Base-by-base conservation (phyloP, 768 basidiomycete genomes). In the Naganishia friedmannii region DNA sequence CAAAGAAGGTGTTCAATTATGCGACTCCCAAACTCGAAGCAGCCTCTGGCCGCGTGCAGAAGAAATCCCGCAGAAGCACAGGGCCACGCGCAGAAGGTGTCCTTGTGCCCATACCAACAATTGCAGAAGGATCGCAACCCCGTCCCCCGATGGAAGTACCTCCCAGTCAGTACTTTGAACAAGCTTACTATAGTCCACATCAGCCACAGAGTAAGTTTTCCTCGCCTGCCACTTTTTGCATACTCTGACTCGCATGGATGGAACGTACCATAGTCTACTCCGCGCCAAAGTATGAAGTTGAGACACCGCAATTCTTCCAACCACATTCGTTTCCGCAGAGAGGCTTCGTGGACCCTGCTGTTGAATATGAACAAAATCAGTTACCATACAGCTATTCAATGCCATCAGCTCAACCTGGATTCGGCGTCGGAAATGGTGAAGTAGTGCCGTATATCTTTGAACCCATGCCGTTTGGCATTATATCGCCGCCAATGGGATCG, bases 401-500 rank as follows among this genome's bases (percentile, higher is more conserved):
- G 19, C 71, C 71, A 31, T 37, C 57, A n/a, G 46, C 69, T 0
- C 70, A 72, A 23, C 45, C 72, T 39, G 63, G 63, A 32, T 71
- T 68, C 63, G 70, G 46, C 15, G 66, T 71, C 56, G 66, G 53
- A 8, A 28, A 57, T 32, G 55, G 58, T 3, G 53, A 46, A 26
- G 58, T 65, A 48, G 69, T 73, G 21, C 75, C 73, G 5, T 74
- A 69, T 51, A 66, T 73, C 34, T 74, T 74, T 34, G 74, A 76
- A 67, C 72, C 73, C 6, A 70, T 73, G 32, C 73, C 73, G 0
- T 42, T 76, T 42, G 60, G 60, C 23, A 45, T 63, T 7, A 8
- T 17, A 28, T 37, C 60, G n/a, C 42, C 60, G 7, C 23, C n/a
- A 12, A n/a, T 63, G 31, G 23, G 5, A 2, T n/a, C 39, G 46